phyloP scores from a whole-genome alignment of 2,329 filamentous ascomycete genomes.

The Ceratocystis diversiconidia region DNA sequence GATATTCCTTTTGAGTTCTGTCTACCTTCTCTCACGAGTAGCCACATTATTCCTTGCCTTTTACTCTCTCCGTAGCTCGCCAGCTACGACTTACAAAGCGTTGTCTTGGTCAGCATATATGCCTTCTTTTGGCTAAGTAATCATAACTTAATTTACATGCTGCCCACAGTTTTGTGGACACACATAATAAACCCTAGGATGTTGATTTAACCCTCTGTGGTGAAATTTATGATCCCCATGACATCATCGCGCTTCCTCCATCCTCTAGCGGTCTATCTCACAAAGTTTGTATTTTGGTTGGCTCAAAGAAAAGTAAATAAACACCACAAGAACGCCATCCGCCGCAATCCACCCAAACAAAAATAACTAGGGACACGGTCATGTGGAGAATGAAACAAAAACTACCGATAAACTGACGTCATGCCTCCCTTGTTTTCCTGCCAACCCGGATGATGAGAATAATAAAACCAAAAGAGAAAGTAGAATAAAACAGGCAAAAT shows the following conservation, averaged over 20 bases:
- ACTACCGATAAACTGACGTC: neutral
- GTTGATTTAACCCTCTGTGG: neutral
- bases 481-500: constrained; percentile 6
- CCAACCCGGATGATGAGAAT: neutral
- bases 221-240: neutral
- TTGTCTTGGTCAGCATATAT: constrained; percentile 3
- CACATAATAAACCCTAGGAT: neutral
- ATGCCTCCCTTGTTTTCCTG: constrained; percentile 1
- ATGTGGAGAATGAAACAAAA: neutral
- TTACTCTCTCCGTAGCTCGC: neutral
- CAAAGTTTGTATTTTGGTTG: neutral
- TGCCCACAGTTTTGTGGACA: neutral
- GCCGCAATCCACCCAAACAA: neutral
- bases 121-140: neutral
- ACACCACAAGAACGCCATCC: constrained; percentile 11
- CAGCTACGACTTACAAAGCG: neutral
- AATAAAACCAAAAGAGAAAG: constrained; percentile 1
- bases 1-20: neutral
- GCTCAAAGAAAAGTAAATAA: neutral
- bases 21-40: neutral
- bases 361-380: neutral
- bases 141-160: neutral
- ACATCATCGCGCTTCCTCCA: constrained; percentile 1
- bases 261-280: neutral
- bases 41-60: constrained; percentile 2